A percentile compares a stretch with the other conserved stretches of the same genome.
phyloP scores from a whole-genome alignment of 2,329 filamentous ascomycete species.

The Chaetomium strumarium region DNA sequence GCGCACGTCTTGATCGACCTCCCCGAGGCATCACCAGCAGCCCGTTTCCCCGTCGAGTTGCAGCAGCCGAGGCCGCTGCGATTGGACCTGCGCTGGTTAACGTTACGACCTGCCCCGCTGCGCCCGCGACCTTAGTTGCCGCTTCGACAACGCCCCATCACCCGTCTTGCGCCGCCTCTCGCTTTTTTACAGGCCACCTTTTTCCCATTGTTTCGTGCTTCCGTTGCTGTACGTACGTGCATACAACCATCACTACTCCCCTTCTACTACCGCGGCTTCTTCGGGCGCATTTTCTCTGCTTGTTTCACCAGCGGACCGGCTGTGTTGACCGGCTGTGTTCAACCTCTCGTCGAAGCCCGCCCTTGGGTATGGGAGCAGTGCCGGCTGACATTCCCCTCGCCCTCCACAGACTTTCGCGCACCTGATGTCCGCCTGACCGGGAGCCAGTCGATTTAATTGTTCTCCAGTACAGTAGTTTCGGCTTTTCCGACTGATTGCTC shows the following conservation, averaged over 20 bases:
- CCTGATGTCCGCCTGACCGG: slow-evolving; percentile 19
- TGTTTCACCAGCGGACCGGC: not conserved
- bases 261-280: slow-evolving; percentile 15
- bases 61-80: slow-evolving; percentile 6
- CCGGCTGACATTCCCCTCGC: slow-evolving; percentile 18
- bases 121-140: slow-evolving; percentile 19
- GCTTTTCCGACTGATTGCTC: slow-evolving; percentile 2
- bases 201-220: slow-evolving; percentile 22
- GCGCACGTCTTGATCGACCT: slow-evolving; percentile 1
- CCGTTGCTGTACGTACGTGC: slow-evolving; percentile 18
- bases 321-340: slow-evolving; percentile 2
- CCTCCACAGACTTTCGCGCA: slow-evolving; percentile 19
- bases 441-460: slow-evolving; percentile 8
- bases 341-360: slow-evolving; percentile 3
- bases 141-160: slow-evolving; percentile 21
- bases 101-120: slow-evolving; percentile 17
- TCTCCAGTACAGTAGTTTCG: slow-evolving; percentile 4
- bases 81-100: slow-evolving; percentile 13
- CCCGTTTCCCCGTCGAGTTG: not conserved
- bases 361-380: slow-evolving; percentile 18
- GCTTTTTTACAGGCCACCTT: slow-evolving; percentile 21
- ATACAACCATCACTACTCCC: slow-evolving; percentile 12
- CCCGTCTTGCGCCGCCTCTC: slow-evolving; percentile 21
- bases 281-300: slow-evolving; percentile 7
- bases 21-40: slow-evolving; percentile 4